A percentile compares a stretch with the other conserved stretches of the same genome.
These are phyloP conservation scores for Pseudogymnoascus sp. DNA, from an alignment of 2,329 filamentous ascomycete species.

Conservation along the genomic window DNA sequence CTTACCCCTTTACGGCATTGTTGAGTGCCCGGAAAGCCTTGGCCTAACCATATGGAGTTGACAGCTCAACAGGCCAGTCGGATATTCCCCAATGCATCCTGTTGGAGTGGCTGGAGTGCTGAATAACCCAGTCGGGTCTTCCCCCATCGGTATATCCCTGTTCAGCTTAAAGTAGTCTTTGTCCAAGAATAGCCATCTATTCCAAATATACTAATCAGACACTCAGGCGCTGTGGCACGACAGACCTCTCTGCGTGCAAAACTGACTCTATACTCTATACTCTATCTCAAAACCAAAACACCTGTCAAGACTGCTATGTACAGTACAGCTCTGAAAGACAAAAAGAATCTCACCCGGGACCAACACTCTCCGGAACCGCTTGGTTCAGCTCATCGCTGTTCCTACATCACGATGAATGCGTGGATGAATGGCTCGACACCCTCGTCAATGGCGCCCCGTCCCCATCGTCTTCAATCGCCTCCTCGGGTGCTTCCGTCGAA, in stretches of 20 bases:
- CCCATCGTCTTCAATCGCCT: background rate
- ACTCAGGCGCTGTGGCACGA: background rate
- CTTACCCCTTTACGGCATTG: background rate
- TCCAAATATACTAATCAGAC: background rate
- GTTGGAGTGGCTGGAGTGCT: background rate
- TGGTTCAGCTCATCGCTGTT: background rate
- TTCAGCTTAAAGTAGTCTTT: background rate
- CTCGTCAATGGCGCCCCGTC: background rate
- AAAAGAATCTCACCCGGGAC: background rate
- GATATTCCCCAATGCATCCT: background rate
- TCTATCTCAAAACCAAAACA: background rate
- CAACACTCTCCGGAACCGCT: background rate
- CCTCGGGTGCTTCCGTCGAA: background rate
- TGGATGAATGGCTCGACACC: background rate
- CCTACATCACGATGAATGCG: background rate
- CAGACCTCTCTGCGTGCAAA: background rate
- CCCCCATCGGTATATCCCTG: background rate
- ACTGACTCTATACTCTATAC: conserved; percentile 3
- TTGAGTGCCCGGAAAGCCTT: background rate
- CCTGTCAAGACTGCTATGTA: background rate
- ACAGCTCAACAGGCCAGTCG: background rate
- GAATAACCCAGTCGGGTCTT: background rate
- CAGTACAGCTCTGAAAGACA: conserved; percentile 3
- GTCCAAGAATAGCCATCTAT: background rate
- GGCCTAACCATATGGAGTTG: background rate